Evolutionary conservation across 164 flowering plant genomes (phyloP).

Genomic region (Saururus chinensis): DNA sequence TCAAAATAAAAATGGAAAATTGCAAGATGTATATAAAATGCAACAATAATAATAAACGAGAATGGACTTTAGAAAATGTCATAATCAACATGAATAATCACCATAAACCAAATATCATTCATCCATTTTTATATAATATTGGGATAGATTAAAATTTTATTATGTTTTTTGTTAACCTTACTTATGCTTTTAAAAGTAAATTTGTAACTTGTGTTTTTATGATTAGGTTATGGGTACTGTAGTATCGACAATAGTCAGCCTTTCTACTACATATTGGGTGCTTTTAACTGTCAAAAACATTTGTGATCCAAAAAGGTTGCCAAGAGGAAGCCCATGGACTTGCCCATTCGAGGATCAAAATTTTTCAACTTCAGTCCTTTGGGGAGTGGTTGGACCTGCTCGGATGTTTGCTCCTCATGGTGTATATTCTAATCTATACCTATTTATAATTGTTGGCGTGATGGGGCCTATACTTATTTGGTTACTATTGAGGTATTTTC

Average conservation of each 20-base stretch:
- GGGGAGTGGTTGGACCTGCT: conserved; percentile 44
- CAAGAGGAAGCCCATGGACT: conserved; percentile 49
- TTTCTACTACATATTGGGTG: conserved; percentile 56
- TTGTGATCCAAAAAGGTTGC: conserved; percentile 27
- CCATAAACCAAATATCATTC: neutral
- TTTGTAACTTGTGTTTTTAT: too few species aligned
- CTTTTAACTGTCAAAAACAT: conserved; percentile 28
- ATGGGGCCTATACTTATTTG: conserved; percentile 43
- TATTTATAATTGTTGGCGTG: conserved; percentile 33
- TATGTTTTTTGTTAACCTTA: too few species aligned
- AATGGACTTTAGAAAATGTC: too few species aligned
- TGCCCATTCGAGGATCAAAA: conserved; percentile 41
- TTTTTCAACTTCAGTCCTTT: conserved; percentile 36
- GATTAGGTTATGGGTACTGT: conserved; percentile 48
- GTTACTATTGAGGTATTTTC: conserved; percentile 27
- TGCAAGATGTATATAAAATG: too few species aligned
- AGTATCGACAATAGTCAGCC: conserved; percentile 28
- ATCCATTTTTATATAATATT: neutral
- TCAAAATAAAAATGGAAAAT: too few species aligned
- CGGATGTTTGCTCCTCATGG: conserved; percentile 36
- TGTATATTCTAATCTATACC: conserved; percentile 25
- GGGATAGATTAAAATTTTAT: too few species aligned
- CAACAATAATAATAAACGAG: too few species aligned
- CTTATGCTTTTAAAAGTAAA: too few species aligned
- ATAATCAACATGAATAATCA: too few species aligned